These are phyloP conservation scores for Coemansia sp. DNA, from an alignment of 192 early-diverging fungal species.

Conservation along the genomic window DNA sequence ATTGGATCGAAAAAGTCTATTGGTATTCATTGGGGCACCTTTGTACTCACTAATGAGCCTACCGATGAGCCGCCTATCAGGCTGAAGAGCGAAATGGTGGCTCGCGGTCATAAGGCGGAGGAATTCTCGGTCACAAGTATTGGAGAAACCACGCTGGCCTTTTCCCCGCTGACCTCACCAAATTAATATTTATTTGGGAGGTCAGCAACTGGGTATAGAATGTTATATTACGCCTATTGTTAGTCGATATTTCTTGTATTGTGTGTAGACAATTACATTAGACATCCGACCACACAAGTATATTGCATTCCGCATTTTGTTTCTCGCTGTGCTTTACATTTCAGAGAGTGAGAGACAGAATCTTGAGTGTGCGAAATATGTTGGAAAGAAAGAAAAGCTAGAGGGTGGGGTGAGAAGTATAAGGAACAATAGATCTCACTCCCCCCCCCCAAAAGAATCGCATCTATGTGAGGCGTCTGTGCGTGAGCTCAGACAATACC, in stretches of 20 bases:
- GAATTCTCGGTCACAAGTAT: constrained; percentile 37
- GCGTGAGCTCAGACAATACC: background rate
- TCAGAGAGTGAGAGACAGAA: background rate
- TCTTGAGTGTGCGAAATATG: background rate
- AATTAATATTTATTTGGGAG: background rate
- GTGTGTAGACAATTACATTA: background rate
- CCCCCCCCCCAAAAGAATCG: background rate
- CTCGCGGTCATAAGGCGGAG: background rate
- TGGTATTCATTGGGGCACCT: constrained; percentile 89
- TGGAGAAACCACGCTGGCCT: constrained; percentile 51
- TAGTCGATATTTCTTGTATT: background rate
- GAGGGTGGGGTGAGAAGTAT: too few relatives aligned
- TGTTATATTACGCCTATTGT: background rate
- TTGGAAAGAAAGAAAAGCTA: background rate
- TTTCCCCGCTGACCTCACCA: background rate
- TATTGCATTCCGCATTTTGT: too few relatives aligned
- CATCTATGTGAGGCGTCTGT: constrained; percentile 6
- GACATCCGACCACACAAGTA: too few relatives aligned
- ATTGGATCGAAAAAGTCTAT: constrained; percentile 65
- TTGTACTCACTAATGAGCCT: constrained; percentile 71
- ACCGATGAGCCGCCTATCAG: constrained; percentile 68
- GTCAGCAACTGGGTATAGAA: background rate
- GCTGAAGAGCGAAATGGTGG: background rate
- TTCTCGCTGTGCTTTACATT: too few relatives aligned
- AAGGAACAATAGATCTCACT: background rate